Evolutionary conservation across 768 basidiomycete genomes (phyloP).

Genomic region (Panellus pusillus): DNA sequence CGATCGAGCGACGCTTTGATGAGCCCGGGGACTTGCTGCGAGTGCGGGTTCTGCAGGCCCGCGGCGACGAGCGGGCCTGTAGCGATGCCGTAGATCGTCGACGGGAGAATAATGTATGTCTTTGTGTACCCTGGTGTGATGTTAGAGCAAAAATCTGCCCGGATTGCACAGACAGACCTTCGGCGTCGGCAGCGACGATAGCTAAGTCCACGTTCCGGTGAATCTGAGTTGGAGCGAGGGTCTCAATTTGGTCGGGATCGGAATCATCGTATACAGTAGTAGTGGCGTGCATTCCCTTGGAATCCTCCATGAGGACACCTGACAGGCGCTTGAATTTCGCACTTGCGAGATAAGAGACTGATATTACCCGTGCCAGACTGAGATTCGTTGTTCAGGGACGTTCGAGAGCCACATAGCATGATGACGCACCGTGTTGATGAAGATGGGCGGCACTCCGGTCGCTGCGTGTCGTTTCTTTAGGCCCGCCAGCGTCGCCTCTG

Average conservation of each 20-base stretch:
- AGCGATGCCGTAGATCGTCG: conserved; percentile 26
- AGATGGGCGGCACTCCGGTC: background rate
- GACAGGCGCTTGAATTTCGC: background rate
- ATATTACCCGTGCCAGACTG: conserved; percentile 54
- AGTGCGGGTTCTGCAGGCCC: conserved; percentile 40
- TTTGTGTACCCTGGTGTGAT: conserved; percentile 25
- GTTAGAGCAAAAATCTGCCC: background rate
- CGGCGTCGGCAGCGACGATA: conserved; percentile 46
- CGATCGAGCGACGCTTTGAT: conserved; percentile 36
- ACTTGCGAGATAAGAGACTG: background rate
- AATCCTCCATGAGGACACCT: conserved; percentile 47
- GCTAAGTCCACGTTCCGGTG: conserved; percentile 53
- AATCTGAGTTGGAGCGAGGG: conserved; percentile 42
- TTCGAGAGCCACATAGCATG: background rate
- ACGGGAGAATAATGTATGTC: conserved; percentile 29
- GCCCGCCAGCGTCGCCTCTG: background rate
- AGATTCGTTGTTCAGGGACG: background rate
- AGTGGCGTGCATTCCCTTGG: conserved; percentile 38
- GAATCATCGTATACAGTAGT: conserved; percentile 50
- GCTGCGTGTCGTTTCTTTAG: background rate
- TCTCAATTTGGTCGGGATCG: conserved; percentile 46
- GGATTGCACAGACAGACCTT: conserved; percentile 33
- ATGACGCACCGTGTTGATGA: background rate
- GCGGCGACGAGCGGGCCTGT: conserved; percentile 27
- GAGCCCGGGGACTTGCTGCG: conserved; percentile 38